Evolutionary conservation across 164 flowering plant species (phyloP), one percentile per base, ranked within the genome.

Genomic region (Amborella trichopoda): DNA sequence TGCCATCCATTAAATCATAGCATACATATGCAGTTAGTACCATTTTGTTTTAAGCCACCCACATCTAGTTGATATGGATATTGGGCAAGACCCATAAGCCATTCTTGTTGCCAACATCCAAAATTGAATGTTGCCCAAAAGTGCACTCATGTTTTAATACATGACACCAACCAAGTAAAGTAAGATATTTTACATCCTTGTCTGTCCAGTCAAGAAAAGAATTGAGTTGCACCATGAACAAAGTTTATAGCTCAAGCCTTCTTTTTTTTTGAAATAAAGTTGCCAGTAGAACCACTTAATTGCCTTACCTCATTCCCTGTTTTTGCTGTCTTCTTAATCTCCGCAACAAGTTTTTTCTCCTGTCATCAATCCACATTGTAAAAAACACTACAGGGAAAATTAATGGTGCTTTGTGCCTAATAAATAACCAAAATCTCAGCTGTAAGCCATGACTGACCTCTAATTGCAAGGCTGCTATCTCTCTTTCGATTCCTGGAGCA

Each of bases 311-410:
- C 96, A 52, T 87, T 87, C 26, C 96, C 96, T 18, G 78, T 77
- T 62, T 87, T 87, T 6, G 96, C 96, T 14, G 94, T 83, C 64
- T 77, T 74, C 76, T 87, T 87, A 39, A 83, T 87, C 73, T 87
- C 96, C 12, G 94, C 91, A 17, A 87, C 91, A 59, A 87, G 53
- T 60, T 65, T 83, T 68, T 70, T 87, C 64, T 87, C 94, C 93
- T 87, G 70, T 26, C 48, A 64, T 17, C 19, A 18, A 47, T 36
- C 6, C 4, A 18, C 13, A 12, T 23, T 28, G 24, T 18, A 23
- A 5, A 16, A 45, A 59, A 48, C 6, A 18, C 19, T 40, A 3
- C 24, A 42, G 28, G 43, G n/a, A 11, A 14, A 55, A 48, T 46
- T 12, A 42, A 4, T 21, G 19, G n/a, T 26, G 19, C 17, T 5